phyloP scores from a whole-genome alignment of 2,329 filamentous ascomycete genomes.

The Diaporthe aspalathi region DNA sequence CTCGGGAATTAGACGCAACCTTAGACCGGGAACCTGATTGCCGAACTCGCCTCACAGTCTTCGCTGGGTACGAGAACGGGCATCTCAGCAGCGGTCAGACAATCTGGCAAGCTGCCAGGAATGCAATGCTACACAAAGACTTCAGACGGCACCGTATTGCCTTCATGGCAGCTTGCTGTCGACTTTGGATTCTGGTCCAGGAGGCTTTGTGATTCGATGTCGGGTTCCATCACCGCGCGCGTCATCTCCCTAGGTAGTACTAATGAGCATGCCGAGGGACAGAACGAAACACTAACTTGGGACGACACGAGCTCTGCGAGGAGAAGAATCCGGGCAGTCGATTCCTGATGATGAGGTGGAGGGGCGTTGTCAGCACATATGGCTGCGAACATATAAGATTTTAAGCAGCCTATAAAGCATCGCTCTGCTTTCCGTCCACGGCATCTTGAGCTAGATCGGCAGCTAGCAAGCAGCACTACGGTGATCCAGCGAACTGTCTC shows the following conservation, averaged over 20 bases:
- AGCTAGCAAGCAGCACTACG: background rate
- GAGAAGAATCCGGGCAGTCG: background rate
- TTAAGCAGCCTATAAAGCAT: background rate
- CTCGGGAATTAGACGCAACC: too few relatives aligned
- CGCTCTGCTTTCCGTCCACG: background rate
- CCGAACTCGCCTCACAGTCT: too few relatives aligned
- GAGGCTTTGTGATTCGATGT: background rate
- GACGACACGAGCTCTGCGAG: background rate
- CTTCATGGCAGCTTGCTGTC: background rate
- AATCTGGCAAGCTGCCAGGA: background rate
- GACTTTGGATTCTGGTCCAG: background rate
- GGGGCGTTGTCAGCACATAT: background rate
- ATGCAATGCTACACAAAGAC: background rate
- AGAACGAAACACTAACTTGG: background rate
- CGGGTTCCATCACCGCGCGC: background rate
- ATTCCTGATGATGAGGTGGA: background rate
- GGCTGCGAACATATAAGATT: background rate
- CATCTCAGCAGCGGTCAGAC: background rate
- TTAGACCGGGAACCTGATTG: too few relatives aligned
- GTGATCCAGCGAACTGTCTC: slow-evolving; percentile 2
- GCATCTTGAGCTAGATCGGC: background rate
- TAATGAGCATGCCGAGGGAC: too few relatives aligned
- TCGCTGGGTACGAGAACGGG: background rate
- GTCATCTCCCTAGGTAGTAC: too few relatives aligned
- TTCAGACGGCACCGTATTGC: background rate